Conservation (phyloP, 352 stramenopile genomes). For the Globisporangium iwayamae region DNA sequence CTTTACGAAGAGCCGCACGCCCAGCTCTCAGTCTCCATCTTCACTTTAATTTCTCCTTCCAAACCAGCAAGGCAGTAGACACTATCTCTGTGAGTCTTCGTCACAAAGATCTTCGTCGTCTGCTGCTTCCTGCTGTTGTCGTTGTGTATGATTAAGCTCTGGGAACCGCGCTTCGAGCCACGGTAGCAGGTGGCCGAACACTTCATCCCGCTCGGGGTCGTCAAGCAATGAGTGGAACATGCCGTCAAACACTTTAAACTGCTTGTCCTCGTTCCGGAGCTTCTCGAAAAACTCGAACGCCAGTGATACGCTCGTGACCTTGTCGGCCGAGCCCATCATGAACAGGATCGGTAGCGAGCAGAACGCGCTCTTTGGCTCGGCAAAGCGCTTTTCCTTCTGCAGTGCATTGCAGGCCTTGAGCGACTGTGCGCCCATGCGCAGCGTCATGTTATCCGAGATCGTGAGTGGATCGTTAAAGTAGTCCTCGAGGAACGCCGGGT, state of each 20-base stretch:
- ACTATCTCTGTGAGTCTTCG: too few species aligned
- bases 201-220: slow-evolving; percentile 46
- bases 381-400: slow-evolving; percentile 24
- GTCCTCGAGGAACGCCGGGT: slow-evolving; percentile 26
- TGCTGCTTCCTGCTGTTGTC: too few species aligned
- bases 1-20: too few species aligned
- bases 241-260: slow-evolving; percentile 45
- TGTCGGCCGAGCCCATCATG: slow-evolving; percentile 41
- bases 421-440: slow-evolving; percentile 34
- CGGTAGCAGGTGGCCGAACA: slow-evolving; percentile 27
- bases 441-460: slow-evolving; percentile 27
- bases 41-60: too few species aligned
- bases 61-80: too few species aligned
- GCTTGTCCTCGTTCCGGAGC: slow-evolving; percentile 40
- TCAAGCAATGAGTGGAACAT: slow-evolving; percentile 52
- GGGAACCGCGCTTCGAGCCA: slow-evolving; percentile 31
- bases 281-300: slow-evolving; percentile 37
- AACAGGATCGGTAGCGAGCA: slow-evolving; percentile 24
- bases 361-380: slow-evolving; percentile 22
- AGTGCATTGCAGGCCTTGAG: slow-evolving; percentile 31
- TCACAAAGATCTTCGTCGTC: too few species aligned
- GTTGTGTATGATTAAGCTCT: not conserved
- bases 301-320: slow-evolving; percentile 40
- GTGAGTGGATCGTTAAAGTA: slow-evolving; percentile 3
- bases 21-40: too few species aligned